A percentile compares a stretch with the other conserved stretches of the same genome.
phyloP scores from a whole-genome alignment of 2,329 filamentous ascomycete genomes.

The Claviceps capensis region DNA sequence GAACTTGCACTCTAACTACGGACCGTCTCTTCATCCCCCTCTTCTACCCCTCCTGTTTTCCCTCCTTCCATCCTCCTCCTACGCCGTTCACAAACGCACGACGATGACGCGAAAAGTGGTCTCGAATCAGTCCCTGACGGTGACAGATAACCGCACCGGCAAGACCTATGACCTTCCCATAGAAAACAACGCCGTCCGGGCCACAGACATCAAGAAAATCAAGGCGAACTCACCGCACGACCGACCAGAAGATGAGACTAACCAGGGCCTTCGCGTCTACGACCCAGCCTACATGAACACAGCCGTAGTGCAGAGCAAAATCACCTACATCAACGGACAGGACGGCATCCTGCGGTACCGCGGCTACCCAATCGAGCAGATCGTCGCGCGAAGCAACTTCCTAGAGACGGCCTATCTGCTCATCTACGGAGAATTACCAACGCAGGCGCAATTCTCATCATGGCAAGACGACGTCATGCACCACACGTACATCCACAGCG shows the following conservation, averaged over 20 bases:
- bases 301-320: slow-evolving; percentile 32
- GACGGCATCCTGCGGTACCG: slow-evolving; percentile 38
- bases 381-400: slow-evolving; percentile 34
- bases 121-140: slow-evolving; percentile 23
- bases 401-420: slow-evolving; percentile 36
- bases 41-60: no score
- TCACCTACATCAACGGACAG: slow-evolving; percentile 39
- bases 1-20: no score
- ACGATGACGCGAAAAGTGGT: slow-evolving; percentile 5
- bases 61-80: no score
- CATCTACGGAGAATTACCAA: slow-evolving; percentile 37
- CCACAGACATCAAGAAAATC: slow-evolving; percentile 39
- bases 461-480: slow-evolving; percentile 37
- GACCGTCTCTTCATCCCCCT: no score
- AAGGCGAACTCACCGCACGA: slow-evolving; percentile 21
- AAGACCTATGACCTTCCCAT: slow-evolving; percentile 35
- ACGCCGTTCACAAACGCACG: not conserved
- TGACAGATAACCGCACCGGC: slow-evolving; percentile 35
- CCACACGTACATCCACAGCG: slow-evolving; percentile 35
- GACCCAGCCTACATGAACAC: slow-evolving; percentile 42
- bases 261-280: slow-evolving; percentile 34
- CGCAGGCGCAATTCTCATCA: slow-evolving; percentile 21
- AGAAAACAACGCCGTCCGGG: slow-evolving; percentile 32
- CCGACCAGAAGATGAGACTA: slow-evolving; percentile 31
- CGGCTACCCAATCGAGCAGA: slow-evolving; percentile 37